Evolutionary conservation across 257 asterid species (phyloP).

Genomic region (Primulina tabacum): DNA sequence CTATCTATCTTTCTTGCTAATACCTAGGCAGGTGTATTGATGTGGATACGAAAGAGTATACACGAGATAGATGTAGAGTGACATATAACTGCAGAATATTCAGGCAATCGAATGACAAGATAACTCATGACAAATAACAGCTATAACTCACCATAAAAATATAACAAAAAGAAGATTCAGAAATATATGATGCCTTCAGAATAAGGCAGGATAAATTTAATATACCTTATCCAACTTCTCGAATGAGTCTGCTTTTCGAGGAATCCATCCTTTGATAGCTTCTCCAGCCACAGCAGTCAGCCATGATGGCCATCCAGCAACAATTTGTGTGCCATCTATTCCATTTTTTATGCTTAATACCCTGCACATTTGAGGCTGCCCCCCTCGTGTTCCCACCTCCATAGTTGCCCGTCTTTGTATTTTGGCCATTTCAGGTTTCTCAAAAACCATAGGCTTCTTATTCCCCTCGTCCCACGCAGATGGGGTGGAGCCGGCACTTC

Average conservation of each 20-base stretch:
- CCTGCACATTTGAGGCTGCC: constrained; percentile 55
- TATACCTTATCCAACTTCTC: constrained; percentile 88
- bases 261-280: constrained; percentile 93
- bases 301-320: constrained; percentile 95
- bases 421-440: constrained; percentile 35
- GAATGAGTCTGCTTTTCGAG: constrained; percentile 82
- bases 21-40: constrained; percentile 1
- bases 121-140: background rate
- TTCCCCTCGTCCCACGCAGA: constrained; percentile 45
- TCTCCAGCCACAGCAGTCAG: constrained; percentile 83
- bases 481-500: constrained; percentile 63
- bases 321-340: constrained; percentile 71
- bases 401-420: constrained; percentile 26
- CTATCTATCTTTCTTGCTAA: constrained; percentile 11
- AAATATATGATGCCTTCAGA: background rate
- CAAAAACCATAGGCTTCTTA: constrained; percentile 40
- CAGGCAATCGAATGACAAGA: constrained; percentile 13
- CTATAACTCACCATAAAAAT: background rate
- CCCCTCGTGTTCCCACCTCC: constrained; percentile 32
- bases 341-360: constrained; percentile 59
- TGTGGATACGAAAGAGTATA: background rate
- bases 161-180: background rate
- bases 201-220: constrained; percentile 5
- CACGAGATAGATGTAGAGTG: background rate
- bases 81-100: background rate